Base-by-base conservation (phyloP, 1,284 basidiomycete species). In the Athelia sp. region DNA sequence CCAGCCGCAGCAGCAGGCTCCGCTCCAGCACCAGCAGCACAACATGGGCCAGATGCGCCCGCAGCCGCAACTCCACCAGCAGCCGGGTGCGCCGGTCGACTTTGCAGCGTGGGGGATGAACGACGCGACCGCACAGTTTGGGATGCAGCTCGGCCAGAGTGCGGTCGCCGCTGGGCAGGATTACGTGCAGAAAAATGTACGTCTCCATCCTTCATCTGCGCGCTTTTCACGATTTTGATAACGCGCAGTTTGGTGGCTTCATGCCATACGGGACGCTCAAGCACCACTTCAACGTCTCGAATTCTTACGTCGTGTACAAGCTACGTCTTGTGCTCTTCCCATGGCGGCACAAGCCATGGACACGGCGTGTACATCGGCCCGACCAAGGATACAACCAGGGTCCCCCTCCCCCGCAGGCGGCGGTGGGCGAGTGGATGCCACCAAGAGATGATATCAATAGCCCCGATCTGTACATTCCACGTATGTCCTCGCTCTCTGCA, bases 261-360 rank as follows among this genome's bases (percentile, higher is more conserved):
- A 74, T 90, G 54, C 93, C 92, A 1, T 70, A 87, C 15, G 77
- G 83, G 14, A 76, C 86, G 35, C 75, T 98, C 51, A 98, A 98
- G 64, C 88, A 94, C 62, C 90, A 93, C 61, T 98, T 98, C 71
- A 94, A 98, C 64, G 97, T 99, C 14, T 95, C 93, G 19, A 98
- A 98, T 66, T 88, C 85, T 1, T 99, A 99, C 64, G 96, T 99
- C 43, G 83, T 98, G 32, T 81, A 82, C 62, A 99, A 99, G 66
- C 74, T 99, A 3, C 81, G 82, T 15, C 75, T 99, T 22, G 76
- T 99, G n/a, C 73, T 98, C 38, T 98, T 98, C 60, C 97, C 97
- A 0, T 99, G 97, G 97, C 72, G 85, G 38, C 95, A 99, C 63
- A 83, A 79, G 53, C 85, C 90, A 1, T 93, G 90, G 87, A 77